Evolutionary conservation across 805 yeast species (phyloP), one percentile per base, ranked within the genome.

Genomic region (Yamadazyma ubonensis): DNA sequence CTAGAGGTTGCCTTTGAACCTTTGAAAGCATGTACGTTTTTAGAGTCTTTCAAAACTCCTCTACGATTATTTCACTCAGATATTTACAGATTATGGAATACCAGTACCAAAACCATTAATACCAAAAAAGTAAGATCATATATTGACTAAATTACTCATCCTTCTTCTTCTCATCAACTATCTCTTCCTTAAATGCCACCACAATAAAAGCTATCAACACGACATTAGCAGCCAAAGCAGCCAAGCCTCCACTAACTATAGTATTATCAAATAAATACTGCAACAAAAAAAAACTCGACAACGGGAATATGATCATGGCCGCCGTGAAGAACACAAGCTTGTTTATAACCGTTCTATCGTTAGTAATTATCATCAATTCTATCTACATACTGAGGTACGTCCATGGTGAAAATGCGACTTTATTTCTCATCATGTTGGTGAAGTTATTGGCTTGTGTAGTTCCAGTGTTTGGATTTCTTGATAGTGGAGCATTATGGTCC

Each of bases 261-360:
- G 89, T 75, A 52, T 76, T 84, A 33, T 67, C 70, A 38, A 51
- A 56, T 14, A 68, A 42, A 50, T 70, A 71, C 49, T 78, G 82
- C 11, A 71, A 58, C 1, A 63, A 44, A 57, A 86, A 86, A 59
- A 86, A 86, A 1, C 83, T 66, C 19, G 73, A 38, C 46, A 86
- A 53, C 17, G 95, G 95, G 35, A 79, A 70, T 17, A 76, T 61
- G 38, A 86, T 78, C 93, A 86, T 86, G 42, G 86, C 80, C 5
- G 72, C 83, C 10, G 95, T 85, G 70, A 82, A 85, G 52, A 82
- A 71, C 61, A 84, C 71, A 42, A 86, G 74, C 61, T 85, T 86
- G 46, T 70, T 73, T 28, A 85, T 63, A 39, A 85, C 93, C 16
- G 78, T 59, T 49, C 85, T 81, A 45, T 7, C n/a, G 43, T 40